These are phyloP conservation scores for Fusarium compactum DNA, from an alignment of 2,329 filamentous ascomycete genomes.

Conservation along the genomic window DNA sequence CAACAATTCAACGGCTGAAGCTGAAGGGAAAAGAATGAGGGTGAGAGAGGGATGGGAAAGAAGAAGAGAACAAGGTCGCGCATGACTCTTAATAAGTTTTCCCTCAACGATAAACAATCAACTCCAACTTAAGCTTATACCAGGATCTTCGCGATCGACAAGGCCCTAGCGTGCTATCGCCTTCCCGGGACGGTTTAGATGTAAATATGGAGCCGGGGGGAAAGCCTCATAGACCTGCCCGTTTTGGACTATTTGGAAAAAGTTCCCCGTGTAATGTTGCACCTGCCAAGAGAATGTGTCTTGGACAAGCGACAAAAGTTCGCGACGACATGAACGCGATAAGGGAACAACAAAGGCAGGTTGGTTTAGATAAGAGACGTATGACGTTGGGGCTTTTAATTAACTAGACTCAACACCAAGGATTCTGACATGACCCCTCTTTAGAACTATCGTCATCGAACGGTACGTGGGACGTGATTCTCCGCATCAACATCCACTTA, in stretches of 20 bases:
- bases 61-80: background rate
- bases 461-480: background rate
- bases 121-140: slow-evolving; percentile 34
- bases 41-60: background rate
- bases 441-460: background rate
- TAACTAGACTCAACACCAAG: background rate
- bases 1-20: background rate
- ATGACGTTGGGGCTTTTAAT: background rate
- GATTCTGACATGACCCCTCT: background rate
- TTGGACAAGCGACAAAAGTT: slow-evolving; percentile 36
- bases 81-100: slow-evolving; percentile 1
- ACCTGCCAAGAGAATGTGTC: slow-evolving; percentile 31
- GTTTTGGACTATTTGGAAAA: slow-evolving; percentile 31
- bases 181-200: slow-evolving; percentile 39
- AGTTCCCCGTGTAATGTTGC: slow-evolving; percentile 37
- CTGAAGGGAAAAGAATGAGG: background rate
- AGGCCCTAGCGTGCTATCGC: slow-evolving; percentile 10
- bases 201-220: slow-evolving; percentile 1
- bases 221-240: slow-evolving; percentile 23
- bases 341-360: background rate
- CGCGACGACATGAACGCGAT: slow-evolving; percentile 4
- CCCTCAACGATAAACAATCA: slow-evolving; percentile 1
- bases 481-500: background rate
- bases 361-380: background rate
- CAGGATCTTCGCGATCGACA: slow-evolving; percentile 17